These are phyloP conservation scores for Moricandia arvensis DNA, from an alignment of 345 rosid genomes.

Conservation along the genomic window DNA sequence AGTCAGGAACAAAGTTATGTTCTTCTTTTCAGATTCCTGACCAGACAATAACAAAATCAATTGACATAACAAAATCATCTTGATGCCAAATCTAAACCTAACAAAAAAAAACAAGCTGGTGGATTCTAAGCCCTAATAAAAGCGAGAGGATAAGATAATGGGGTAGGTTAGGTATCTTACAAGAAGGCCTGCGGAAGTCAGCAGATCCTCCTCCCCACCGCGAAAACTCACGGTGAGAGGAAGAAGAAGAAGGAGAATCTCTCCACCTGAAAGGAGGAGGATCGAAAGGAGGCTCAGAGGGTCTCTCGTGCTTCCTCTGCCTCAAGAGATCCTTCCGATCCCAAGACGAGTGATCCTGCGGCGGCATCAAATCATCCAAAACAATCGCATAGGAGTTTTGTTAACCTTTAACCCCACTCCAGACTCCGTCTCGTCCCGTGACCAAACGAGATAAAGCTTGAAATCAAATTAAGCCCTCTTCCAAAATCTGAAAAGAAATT, in stretches of 20 bases:
- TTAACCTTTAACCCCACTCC: constrained; percentile 24
- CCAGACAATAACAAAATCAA: not conserved
- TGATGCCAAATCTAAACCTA: not conserved
- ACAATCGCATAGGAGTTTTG: constrained; percentile 44
- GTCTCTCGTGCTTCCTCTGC: constrained; percentile 89
- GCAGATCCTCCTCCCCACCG: constrained; percentile 73
- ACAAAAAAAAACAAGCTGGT: not conserved
- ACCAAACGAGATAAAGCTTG: not conserved
- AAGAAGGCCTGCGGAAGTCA: constrained; percentile 81
- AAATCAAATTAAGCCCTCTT: not conserved
- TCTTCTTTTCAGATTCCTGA: not conserved
- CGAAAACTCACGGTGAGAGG: constrained; percentile 54
- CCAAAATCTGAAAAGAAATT: constrained; percentile 4
- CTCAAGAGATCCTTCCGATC: constrained; percentile 86
- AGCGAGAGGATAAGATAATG: not conserved
- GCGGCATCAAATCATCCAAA: constrained; percentile 74
- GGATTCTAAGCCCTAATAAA: constrained; percentile 16
- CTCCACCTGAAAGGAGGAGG: constrained; percentile 70
- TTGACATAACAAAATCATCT: constrained; percentile 3
- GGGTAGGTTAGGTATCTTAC: constrained; percentile 39
- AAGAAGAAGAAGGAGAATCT: constrained; percentile 42
- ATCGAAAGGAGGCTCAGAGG: constrained; percentile 49
- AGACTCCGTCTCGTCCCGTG: not conserved
- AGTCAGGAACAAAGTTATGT: not conserved
- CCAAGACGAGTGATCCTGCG: constrained; percentile 89